Base-by-base conservation (phyloP, 164 flowering plant species). In the Berberis thunbergii region DNA sequence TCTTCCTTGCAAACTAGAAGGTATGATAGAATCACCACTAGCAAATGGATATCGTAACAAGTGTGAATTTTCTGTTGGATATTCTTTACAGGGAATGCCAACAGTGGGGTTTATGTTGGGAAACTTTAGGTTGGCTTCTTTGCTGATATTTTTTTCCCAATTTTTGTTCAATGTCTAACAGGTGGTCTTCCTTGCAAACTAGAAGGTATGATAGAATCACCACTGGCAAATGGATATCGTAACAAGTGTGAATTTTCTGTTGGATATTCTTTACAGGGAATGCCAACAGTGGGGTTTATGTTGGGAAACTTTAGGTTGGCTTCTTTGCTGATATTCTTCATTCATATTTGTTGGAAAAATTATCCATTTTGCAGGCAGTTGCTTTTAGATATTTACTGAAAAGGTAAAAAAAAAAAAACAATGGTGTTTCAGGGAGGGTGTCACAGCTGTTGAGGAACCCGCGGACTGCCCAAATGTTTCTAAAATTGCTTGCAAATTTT, bases 221-320 rank as follows among this genome's bases (percentile, higher is more conserved):
- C 99, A 9, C 66, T 89, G 65, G 69, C 78, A 41, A 77, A 86
- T 79, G 99, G 96, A 64, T 94, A 94, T 60, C 88, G 96, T 40
- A 94, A 94, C 79, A 94, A 94, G 79, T 94, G 97, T 65, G 97
- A 94, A 69, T 94, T 94, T 75, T 88, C 99, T 7, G 79, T 85
- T 73, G 99, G 97, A 60, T 80, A 76, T 72, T 91, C 97, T 66
- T 65, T 77, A 13, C 79, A 81, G 49, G 94, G 91, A 9, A 91
- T 84, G 65, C 78, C 73, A 45, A 94, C 93, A 54, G 96, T 85
- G 57, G 99, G 99, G 3, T 94, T 91, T 74, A 76, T 81, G 91
- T 83, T 94, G 54, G 99, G 99, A 60, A 94, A 91, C 77, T 94
- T 91, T 71, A 87, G 99, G 99, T 94, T 65, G 9, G 70, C 63